Conservation (phyloP, 345 rosid species). For the Lumnitzera racemosa region DNA sequence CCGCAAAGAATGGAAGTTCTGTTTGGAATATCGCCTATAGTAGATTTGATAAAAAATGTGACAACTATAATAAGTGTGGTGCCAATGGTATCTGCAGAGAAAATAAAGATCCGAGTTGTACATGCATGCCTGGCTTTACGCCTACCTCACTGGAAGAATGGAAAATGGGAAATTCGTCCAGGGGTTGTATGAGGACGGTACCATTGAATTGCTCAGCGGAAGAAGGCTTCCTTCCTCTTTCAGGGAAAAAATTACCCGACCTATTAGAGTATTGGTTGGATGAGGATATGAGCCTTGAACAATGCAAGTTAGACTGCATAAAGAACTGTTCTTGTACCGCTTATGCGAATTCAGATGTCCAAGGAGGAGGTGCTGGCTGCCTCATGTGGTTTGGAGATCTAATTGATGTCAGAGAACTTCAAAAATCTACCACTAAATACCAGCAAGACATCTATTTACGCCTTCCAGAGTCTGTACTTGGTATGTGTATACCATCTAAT, state of each 20-base stretch:
- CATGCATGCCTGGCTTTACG: conserved; percentile 32
- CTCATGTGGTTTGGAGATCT: conserved; percentile 16
- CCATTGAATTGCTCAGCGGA: conserved; percentile 3
- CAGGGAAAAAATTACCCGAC: conserved; percentile 15
- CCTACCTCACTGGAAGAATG: conserved; percentile 21
- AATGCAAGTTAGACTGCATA: conserved; percentile 17
- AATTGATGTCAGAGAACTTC: not conserved
- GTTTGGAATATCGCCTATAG: not conserved
- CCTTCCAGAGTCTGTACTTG: conserved; percentile 28
- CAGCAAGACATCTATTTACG: conserved; percentile 1
- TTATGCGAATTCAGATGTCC: conserved; percentile 19
- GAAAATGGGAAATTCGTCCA: conserved; percentile 16
- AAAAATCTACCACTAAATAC: not conserved
- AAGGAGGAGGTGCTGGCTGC: conserved; percentile 21
- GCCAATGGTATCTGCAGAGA: not conserved
- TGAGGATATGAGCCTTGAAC: conserved; percentile 9
- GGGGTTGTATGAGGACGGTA: conserved; percentile 8
- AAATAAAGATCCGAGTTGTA: not conserved
- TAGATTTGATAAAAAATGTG: not conserved
- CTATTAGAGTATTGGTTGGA: conserved; percentile 17
- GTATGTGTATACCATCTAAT: conserved; percentile 5
- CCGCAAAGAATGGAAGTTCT: not conserved
- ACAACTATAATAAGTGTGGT: conserved; percentile 1
- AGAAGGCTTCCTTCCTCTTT: conserved; percentile 9
- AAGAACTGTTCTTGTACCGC: conserved; percentile 31